A percentile compares a stretch with the other conserved stretches of the same genome.
phyloP scores from a whole-genome alignment of 192 early-diverging fungal species.

The Pecoramyces ruminantium region DNA sequence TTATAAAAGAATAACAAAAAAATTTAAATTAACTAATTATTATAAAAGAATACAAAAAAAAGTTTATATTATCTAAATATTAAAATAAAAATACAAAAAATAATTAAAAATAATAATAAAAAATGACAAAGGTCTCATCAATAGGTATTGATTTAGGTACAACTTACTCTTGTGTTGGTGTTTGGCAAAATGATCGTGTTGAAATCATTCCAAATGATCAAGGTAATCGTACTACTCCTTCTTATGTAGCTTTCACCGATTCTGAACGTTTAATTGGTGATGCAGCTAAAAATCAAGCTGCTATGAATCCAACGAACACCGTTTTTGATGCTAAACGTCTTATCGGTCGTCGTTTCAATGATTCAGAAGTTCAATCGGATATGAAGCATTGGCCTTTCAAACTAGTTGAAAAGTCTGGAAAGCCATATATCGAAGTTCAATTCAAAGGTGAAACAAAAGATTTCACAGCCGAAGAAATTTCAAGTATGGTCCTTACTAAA shows the following conservation, averaged over 20 bases:
- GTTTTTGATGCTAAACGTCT: constrained; percentile 84
- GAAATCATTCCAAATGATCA: constrained; percentile 59
- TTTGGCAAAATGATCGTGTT: constrained; percentile 39
- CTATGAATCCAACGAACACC: constrained; percentile 79
- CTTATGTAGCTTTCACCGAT: constrained; percentile 68
- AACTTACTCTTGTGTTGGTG: constrained; percentile 85
- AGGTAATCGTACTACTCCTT: constrained; percentile 77
- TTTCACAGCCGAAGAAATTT: constrained; percentile 68
- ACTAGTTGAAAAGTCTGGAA: constrained; percentile 42
- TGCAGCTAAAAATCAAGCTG: constrained; percentile 79
- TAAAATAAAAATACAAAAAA: too few species aligned
- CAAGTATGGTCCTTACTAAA: constrained; percentile 55
- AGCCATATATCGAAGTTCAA: constrained; percentile 64
- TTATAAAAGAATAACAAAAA: too few species aligned
- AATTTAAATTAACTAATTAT: too few species aligned
- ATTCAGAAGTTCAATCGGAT: constrained; percentile 61
- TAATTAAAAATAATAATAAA: too few species aligned
- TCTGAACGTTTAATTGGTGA: constrained; percentile 68
- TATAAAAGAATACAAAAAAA: too few species aligned
- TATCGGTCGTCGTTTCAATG: constrained; percentile 74
- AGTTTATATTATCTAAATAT: too few species aligned
- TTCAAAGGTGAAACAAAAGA: constrained; percentile 66
- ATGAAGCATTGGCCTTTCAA: constrained; percentile 73
- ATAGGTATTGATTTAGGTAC: constrained; percentile 78
- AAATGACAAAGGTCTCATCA: too few species aligned